Evolutionary conservation across 495 filamentous ascomycete genomes (phyloP).

Genomic region (Haplographium delicatum): DNA sequence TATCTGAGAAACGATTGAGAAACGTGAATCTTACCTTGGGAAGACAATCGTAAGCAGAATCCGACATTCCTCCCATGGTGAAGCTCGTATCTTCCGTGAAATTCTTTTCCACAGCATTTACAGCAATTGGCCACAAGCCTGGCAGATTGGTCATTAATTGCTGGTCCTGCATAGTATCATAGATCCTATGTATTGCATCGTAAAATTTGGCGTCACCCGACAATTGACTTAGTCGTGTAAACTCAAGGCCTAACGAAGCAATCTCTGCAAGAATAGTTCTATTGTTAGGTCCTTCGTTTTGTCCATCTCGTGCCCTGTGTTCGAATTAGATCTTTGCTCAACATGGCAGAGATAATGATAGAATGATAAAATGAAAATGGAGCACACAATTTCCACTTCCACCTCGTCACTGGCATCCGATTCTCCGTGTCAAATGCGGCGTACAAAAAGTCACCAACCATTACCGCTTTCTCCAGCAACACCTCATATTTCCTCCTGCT

Average conservation of each 20-base stretch:
- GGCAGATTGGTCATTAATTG: conserved; percentile 66
- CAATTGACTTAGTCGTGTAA: conserved; percentile 85
- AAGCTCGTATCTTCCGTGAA: too few species aligned
- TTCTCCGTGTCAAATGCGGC: conserved; percentile 93
- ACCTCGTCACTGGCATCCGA: conserved; percentile 82
- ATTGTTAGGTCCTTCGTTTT: not conserved
- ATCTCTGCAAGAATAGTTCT: conserved; percentile 46
- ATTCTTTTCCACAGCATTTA: conserved; percentile 1
- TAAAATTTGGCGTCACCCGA: conserved; percentile 85
- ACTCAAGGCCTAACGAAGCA: conserved; percentile 85
- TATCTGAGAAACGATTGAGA: conserved; percentile 49
- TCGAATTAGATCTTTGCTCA: too few species aligned
- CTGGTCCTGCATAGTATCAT: conserved; percentile 73
- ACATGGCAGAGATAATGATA: too few species aligned
- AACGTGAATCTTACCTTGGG: conserved; percentile 23
- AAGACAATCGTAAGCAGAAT: not conserved
- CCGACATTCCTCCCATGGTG: too few species aligned
- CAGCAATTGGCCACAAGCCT: conserved; percentile 68
- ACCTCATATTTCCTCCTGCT: conserved; percentile 63
- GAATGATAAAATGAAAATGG: too few species aligned
- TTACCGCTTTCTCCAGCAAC: conserved; percentile 77
- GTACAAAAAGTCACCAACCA: conserved; percentile 83
- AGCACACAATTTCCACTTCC: too few species aligned
- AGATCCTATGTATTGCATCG: conserved; percentile 86
- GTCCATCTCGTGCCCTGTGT: conserved; percentile 34